Evolutionary conservation across 805 yeast species (phyloP).

Genomic region (Candida nitratophila): DNA sequence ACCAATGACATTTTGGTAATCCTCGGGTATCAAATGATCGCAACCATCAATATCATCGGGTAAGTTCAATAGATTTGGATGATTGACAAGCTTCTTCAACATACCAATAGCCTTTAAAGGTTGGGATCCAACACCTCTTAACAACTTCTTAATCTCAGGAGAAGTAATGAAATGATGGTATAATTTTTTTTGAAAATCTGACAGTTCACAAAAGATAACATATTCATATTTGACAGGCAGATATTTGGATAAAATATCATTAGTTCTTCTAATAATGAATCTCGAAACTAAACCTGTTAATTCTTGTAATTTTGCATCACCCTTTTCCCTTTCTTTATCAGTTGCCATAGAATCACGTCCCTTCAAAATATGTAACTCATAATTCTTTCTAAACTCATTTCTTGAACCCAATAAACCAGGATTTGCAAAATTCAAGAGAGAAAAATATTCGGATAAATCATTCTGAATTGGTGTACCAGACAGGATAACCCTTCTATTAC

Average conservation of each 20-base stretch:
- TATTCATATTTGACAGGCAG: conserved; percentile 95
- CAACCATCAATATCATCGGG: conserved; percentile 75
- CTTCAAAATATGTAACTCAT: conserved; percentile 68
- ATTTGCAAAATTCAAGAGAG: conserved; percentile 84
- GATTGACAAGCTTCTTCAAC: conserved; percentile 86
- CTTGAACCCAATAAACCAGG: conserved; percentile 89
- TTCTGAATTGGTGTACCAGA: conserved; percentile 77
- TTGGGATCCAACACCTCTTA: conserved; percentile 68
- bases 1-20: conserved; percentile 44
- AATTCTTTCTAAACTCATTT: conserved; percentile 75
- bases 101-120: conserved; percentile 86
- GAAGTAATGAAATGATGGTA: conserved; percentile 73
- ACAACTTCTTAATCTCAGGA: conserved; percentile 61
- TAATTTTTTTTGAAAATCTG: conserved; percentile 66
- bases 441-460: conserved; percentile 89
- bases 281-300: conserved; percentile 72
- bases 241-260: conserved; percentile 89
- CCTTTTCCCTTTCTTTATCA: conserved; percentile 64
- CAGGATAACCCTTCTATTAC: conserved; percentile 82
- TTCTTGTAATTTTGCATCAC: conserved; percentile 63
- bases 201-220: conserved; percentile 83
- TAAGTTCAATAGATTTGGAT: conserved; percentile 77
- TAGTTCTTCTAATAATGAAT: conserved; percentile 91
- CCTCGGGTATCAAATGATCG: conserved; percentile 63
- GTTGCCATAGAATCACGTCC: conserved; percentile 90